Percentiles rank a stretch among this genome's conserved stretches.
Evolutionary conservation across 106 monocot genomes (phyloP).

Genomic region (Dendrobium catenatum): DNA sequence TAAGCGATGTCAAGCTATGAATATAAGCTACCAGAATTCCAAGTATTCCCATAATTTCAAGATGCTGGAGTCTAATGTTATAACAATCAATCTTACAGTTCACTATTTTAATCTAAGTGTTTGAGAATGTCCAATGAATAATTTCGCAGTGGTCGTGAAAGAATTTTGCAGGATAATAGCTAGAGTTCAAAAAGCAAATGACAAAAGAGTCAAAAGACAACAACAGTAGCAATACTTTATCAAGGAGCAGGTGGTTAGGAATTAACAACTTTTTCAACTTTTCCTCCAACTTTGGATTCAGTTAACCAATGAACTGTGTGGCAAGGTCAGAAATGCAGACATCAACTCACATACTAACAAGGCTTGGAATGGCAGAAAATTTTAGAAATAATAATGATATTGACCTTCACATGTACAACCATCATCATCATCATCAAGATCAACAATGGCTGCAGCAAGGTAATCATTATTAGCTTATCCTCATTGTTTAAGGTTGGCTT

Average conservation of each 20-base stretch:
- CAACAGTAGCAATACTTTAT: no score
- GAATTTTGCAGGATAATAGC: neutral
- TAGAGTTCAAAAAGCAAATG: no score
- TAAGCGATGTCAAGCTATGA: neutral
- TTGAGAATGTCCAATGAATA: no score
- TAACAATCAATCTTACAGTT: neutral
- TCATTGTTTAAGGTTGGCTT: neutral
- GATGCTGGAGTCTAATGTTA: neutral
- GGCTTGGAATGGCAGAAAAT: neutral
- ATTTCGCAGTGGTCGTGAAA: no score
- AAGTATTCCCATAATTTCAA: neutral
- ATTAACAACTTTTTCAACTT: no score
- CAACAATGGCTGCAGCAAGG: no score
- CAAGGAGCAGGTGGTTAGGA: no score
- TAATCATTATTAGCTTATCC: neutral
- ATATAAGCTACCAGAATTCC: neutral
- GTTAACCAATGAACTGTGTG: neutral
- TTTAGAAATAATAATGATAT: neutral
- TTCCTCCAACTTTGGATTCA: no score
- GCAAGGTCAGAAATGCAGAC: neutral
- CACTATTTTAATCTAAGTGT: no score
- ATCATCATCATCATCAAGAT: neutral
- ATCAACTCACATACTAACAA: neutral
- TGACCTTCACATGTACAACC: neutral
- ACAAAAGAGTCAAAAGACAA: no score